Base-by-base conservation (phyloP, 345 rosid species). In the Boechera stricta region DNA sequence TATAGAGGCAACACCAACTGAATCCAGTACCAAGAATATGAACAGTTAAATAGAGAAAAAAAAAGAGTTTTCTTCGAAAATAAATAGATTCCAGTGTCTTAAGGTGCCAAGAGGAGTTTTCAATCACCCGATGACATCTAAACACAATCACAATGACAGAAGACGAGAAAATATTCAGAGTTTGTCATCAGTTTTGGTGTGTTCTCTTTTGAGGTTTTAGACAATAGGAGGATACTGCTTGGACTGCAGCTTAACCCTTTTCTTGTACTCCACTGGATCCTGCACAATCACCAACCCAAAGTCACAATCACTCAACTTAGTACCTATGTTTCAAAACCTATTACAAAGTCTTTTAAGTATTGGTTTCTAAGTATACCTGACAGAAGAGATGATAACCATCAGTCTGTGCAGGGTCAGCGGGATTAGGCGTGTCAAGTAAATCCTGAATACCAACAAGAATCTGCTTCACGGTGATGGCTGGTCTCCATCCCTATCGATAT, bases 391-490 rank as follows among this genome's bases (percentile, higher is more conserved):
- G 97, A 70, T 91, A 91, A 10, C 97, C 97, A 76, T 91, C 97
- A 0, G 97, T 91, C 65, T 91, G 97, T 21, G 97, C 97, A 79
- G 95, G 97, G 72, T 91, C 97, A 6, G 90, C 84, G 18, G 93
- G 90, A 75, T 91, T 91, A 67, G 97, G 97, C 44, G 86, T 88
- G 85, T 91, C 97, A 57, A 91, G 90, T 83, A 91, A 82, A 81
- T 90, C 97, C 76, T 91, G 97, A 75, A 91, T 91, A 31, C 97
- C 97, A 0, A 91, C 89, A 77, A 91, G 95, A 82, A 91, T 91
- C 83, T 91, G 97, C 86, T 88, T 91, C 77, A 91, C 93, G 1
- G 97, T 88, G 24, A 91, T 91, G 44, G 97, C 97, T 24, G 97
- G 97, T 85, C 95, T 88, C 97, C 97, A 91, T 11, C 97, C 97